phyloP scores from a whole-genome alignment of 2,329 filamentous ascomycete genomes.

The Cladorrhinum sp. region DNA sequence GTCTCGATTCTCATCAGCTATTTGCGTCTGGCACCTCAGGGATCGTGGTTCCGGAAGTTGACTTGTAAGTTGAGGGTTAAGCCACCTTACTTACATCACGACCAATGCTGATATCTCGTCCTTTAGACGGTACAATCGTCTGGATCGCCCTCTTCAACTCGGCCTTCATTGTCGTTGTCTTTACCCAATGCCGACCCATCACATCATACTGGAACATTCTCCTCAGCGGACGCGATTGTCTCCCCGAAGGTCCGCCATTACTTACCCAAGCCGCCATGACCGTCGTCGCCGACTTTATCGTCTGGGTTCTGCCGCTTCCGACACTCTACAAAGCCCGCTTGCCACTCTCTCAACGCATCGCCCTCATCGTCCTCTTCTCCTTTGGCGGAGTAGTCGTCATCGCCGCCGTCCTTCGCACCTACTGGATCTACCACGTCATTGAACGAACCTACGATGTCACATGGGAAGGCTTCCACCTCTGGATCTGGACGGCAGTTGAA shows the following conservation, averaged over 20 bases:
- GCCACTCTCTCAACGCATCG: constrained; percentile 34
- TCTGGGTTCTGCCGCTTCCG: constrained; percentile 38
- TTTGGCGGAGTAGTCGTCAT: constrained; percentile 38
- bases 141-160: constrained; percentile 31
- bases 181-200: constrained; percentile 36
- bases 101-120: not conserved
- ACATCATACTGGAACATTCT: constrained; percentile 32
- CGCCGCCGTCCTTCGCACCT: constrained; percentile 36
- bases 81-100: not conserved
- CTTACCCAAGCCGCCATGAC: constrained; percentile 34
- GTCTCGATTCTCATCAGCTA: constrained; percentile 41
- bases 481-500: constrained; percentile 43
- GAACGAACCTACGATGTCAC: constrained; percentile 39
- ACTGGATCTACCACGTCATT: constrained; percentile 37
- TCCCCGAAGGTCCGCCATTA: constrained; percentile 30
- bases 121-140: constrained; percentile 24
- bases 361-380: constrained; percentile 37
- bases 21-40: constrained; percentile 36
- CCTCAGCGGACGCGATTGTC: constrained; percentile 25
- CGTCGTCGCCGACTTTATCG: constrained; percentile 34
- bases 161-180: constrained; percentile 36
- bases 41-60: constrained; percentile 34
- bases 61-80: constrained; percentile 27
- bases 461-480: constrained; percentile 40
- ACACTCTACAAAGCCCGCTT: constrained; percentile 34